Evolutionary conservation across 2,329 filamentous ascomycete species (phyloP).

Genomic region (Cladosporium sp.): DNA sequence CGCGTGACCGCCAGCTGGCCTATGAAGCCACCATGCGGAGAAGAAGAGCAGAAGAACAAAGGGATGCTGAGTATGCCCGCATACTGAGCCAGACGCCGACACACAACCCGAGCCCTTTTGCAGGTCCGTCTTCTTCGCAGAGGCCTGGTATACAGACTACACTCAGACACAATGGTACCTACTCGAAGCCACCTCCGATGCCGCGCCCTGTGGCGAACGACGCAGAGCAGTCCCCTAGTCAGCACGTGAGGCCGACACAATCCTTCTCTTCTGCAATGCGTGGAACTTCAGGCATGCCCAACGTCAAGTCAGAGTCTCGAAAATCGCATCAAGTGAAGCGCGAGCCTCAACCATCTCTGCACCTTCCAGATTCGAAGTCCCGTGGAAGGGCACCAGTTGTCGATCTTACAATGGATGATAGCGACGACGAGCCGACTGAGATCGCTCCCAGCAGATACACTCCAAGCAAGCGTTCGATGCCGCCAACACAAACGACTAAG

Average conservation of each 20-base stretch:
- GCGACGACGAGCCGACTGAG: conserved; percentile 33
- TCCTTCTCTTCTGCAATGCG: not conserved
- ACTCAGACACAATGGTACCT: conserved; percentile 30
- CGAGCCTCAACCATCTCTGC: not conserved
- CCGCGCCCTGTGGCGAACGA: conserved; percentile 13
- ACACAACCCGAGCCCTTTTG: conserved; percentile 9
- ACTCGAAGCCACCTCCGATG: conserved; percentile 25
- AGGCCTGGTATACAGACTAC: conserved; percentile 33
- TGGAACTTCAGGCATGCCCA: not conserved
- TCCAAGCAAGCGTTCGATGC: conserved; percentile 22
- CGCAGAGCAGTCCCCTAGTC: not conserved
- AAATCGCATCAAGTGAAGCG: not conserved
- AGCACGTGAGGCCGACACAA: not conserved
- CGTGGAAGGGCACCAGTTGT: conserved; percentile 24
- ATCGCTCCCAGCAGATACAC: conserved; percentile 28
- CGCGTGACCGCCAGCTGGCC: conserved; percentile 20
- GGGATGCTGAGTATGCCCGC: conserved; percentile 32
- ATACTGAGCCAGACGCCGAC: conserved; percentile 27
- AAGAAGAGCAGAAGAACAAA: conserved; percentile 23
- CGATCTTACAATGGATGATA: conserved; percentile 35
- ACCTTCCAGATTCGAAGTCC: not conserved
- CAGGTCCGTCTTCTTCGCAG: conserved; percentile 27
- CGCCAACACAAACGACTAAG: conserved; percentile 6
- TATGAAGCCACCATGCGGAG: conserved; percentile 21
- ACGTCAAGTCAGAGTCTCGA: not conserved